Evolutionary conservation across 331 rosid species (phyloP).

Genomic region (Telfairia occidentalis): DNA sequence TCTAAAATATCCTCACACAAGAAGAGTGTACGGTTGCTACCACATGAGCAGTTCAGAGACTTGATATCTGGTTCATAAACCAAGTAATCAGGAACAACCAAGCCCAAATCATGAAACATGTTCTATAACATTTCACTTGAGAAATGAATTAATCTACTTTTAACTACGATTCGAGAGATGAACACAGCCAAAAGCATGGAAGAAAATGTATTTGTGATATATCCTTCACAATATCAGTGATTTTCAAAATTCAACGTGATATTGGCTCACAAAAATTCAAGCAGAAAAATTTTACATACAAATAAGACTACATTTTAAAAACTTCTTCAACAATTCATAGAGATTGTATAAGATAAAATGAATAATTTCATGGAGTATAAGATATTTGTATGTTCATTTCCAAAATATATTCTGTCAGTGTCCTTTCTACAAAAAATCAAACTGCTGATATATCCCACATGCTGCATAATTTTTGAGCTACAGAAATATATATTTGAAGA

Average conservation of each 20-base stretch:
- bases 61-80: conserved; percentile 38
- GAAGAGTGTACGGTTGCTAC: conserved; percentile 42
- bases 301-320: background rate
- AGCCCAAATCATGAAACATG: background rate
- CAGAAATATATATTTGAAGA: background rate
- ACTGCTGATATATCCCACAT: background rate
- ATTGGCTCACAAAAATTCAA: background rate
- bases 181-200: background rate
- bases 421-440: background rate
- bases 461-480: background rate
- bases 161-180: background rate
- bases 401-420: background rate
- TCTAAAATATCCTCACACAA: conserved; percentile 63
- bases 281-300: background rate
- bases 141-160: background rate
- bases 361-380: background rate
- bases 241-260: background rate
- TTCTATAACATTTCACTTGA: background rate
- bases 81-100: background rate
- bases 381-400: too few species aligned
- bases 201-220: background rate
- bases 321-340: background rate
- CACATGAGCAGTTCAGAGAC: conserved; percentile 62
- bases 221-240: background rate
- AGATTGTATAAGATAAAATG: background rate